These are phyloP conservation scores for Colletotrichum agaves DNA, from an alignment of 2,329 filamentous ascomycete genomes.

Conservation along the genomic window DNA sequence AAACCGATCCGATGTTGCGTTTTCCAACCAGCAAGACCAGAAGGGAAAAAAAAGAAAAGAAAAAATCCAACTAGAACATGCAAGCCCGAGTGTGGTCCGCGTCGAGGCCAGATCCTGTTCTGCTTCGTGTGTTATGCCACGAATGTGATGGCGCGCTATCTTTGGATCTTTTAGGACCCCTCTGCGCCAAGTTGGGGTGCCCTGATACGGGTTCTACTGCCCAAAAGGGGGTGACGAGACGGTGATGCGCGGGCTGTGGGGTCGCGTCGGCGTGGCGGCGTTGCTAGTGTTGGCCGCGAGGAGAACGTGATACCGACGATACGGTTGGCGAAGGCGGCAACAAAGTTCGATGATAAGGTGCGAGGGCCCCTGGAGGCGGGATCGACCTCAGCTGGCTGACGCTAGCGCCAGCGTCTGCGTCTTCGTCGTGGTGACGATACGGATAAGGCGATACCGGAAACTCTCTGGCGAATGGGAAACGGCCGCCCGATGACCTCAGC, in stretches of 20 bases:
- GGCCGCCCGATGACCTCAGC: background rate
- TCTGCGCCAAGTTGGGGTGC: background rate
- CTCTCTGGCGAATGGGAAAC: slow-evolving; percentile 21
- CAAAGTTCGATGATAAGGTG: slow-evolving; percentile 31
- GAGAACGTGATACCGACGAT: slow-evolving; percentile 35
- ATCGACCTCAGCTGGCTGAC: slow-evolving; percentile 27
- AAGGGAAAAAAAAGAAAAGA: background rate
- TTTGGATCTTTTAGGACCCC: background rate
- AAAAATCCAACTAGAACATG: background rate
- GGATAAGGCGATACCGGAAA: slow-evolving; percentile 28
- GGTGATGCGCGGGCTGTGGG: slow-evolving; percentile 35
- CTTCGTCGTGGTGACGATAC: slow-evolving; percentile 5
- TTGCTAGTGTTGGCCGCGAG: slow-evolving; percentile 22
- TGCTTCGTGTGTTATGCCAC: slow-evolving; percentile 2
- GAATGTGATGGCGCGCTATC: slow-evolving; percentile 28
- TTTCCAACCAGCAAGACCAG: background rate
- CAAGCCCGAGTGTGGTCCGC: slow-evolving; percentile 29
- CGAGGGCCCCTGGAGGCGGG: slow-evolving; percentile 14
- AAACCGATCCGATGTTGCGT: slow-evolving; percentile 32
- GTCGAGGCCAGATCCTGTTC: slow-evolving; percentile 21
- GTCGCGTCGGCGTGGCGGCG: slow-evolving; percentile 32
- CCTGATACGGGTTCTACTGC: slow-evolving; percentile 21
- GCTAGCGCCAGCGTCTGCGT: slow-evolving; percentile 18
- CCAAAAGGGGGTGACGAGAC: slow-evolving; percentile 20
- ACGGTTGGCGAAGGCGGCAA: slow-evolving; percentile 25